Conservation (phyloP, 176 grass and related monocot genomes). For the Oryza australiensis region DNA sequence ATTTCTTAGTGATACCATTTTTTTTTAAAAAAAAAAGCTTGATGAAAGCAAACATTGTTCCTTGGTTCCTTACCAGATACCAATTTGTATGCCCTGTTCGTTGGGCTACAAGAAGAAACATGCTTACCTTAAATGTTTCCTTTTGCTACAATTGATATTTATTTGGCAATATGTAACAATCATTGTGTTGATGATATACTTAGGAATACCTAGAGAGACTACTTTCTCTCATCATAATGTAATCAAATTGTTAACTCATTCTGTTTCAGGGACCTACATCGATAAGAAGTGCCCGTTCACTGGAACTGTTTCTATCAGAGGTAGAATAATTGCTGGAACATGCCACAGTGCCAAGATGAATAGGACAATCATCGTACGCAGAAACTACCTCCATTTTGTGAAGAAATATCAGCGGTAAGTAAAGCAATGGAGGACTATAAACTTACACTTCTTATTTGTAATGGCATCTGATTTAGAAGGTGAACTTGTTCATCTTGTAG, state of each 20-base stretch:
- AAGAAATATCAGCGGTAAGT: conserved; percentile 60
- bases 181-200: background rate
- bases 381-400: conserved; percentile 58
- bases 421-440: background rate
- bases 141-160: background rate
- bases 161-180: background rate
- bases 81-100: background rate
- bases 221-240: background rate
- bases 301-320: conserved; percentile 55
- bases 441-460: background rate
- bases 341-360: conserved; percentile 67
- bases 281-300: conserved; percentile 66
- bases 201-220: background rate
- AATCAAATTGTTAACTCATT: background rate
- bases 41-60: background rate
- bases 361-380: conserved; percentile 53
- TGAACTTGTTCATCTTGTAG: conserved; percentile 28
- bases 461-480: background rate
- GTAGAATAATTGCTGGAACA: conserved; percentile 57
- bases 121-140: background rate
- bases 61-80: background rate
- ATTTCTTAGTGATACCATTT: background rate
- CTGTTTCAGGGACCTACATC: conserved; percentile 44
- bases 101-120: background rate
- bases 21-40: background rate